These are phyloP conservation scores for Phylloporus sp. DNA, from an alignment of 1,284 basidiomycete genomes.

Conservation along the genomic window DNA sequence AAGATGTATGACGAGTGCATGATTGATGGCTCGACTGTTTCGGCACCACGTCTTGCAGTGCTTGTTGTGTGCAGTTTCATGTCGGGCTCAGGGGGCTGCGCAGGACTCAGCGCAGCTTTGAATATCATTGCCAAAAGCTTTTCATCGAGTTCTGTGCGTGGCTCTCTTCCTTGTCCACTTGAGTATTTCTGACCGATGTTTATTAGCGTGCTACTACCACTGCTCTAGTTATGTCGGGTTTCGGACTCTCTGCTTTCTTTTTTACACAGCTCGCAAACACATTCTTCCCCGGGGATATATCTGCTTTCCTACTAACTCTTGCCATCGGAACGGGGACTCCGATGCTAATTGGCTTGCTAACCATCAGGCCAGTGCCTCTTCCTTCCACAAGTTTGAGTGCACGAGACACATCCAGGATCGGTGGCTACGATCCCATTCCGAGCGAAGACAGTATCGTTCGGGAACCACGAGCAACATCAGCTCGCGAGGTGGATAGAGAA, in stretches of 20 bases:
- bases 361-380: conserved; percentile 70
- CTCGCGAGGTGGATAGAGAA: conserved; percentile 23
- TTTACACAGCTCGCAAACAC: conserved; percentile 75
- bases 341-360: conserved; percentile 71
- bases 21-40: conserved; percentile 25
- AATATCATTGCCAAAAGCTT: conserved; percentile 77
- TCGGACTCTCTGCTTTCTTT: conserved; percentile 83
- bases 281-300: conserved; percentile 75
- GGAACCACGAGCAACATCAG: conserved; percentile 39
- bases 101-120: conserved; percentile 60
- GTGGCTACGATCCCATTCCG: conserved; percentile 24
- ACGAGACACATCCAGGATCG: background rate
- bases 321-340: conserved; percentile 74
- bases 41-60: conserved; percentile 43
- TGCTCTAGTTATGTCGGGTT: conserved; percentile 81
- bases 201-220: conserved; percentile 74
- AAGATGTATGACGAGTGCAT: conserved; percentile 65
- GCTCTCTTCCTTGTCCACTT: no score
- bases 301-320: conserved; percentile 73
- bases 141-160: conserved; percentile 56
- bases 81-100: conserved; percentile 71
- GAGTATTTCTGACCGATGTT: no score
- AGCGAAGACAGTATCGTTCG: conserved; percentile 22
- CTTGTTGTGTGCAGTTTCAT: conserved; percentile 61
- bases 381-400: conserved; percentile 15